Conservation (phyloP, 257 asterid genomes). For the Lycium ferocissimum region DNA sequence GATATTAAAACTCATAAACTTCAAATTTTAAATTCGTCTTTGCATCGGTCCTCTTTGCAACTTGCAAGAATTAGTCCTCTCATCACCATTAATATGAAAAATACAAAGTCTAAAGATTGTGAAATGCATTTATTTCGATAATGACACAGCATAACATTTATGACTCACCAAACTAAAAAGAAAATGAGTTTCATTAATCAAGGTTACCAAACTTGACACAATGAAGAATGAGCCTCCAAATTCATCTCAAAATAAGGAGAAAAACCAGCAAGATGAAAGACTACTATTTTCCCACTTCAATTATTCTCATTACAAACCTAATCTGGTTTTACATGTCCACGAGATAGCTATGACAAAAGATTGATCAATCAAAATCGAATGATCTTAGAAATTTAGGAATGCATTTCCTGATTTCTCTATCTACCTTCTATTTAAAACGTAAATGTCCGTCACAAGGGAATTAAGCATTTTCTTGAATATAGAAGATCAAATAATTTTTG, state of each 20-base stretch:
- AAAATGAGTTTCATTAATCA: background rate
- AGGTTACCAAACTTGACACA: background rate
- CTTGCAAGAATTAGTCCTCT: no score
- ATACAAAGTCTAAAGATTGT: background rate
- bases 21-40: no score
- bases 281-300: background rate
- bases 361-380: background rate
- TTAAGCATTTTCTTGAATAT: background rate
- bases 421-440: no score
- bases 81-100: no score
- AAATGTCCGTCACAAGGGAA: no score
- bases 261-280: background rate
- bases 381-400: no score
- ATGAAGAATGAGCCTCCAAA: constrained; percentile 19
- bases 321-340: background rate
- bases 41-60: no score
- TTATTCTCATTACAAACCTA: background rate
- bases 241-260: background rate
- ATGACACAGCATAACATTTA: background rate
- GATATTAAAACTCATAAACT: no score
- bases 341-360: background rate
- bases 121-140: no score
- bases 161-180: background rate
- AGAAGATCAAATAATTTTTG: no score
- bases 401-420: background rate